Percentiles rank a stretch among this genome's conserved stretches.
Evolutionary conservation across 768 basidiomycete species (phyloP).

Genomic region (Trametes cinnabarina): DNA sequence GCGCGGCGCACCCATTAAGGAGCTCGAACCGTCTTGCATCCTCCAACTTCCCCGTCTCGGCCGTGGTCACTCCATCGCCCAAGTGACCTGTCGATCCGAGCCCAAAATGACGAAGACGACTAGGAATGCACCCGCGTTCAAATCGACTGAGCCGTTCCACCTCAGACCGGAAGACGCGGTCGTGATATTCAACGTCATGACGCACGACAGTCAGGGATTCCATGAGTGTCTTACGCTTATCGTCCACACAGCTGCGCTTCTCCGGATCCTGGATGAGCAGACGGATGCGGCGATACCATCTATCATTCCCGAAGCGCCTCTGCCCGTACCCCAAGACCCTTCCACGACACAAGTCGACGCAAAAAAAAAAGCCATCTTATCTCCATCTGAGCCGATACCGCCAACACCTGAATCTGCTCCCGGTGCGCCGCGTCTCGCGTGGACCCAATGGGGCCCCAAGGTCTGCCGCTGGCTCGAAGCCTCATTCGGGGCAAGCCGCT

Average conservation of each 20-base stretch:
- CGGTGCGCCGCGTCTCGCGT: conserved; percentile 5
- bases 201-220: conserved; percentile 16
- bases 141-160: conserved; percentile 23
- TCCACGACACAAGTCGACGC: neutral
- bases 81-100: conserved; percentile 29
- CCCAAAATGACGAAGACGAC: conserved; percentile 21
- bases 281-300: neutral
- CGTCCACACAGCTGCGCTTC: conserved; percentile 24
- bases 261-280: neutral
- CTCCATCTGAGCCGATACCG: neutral
- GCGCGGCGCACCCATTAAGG: neutral
- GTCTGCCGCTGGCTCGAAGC: conserved; percentile 28
- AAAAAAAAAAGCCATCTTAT: too few species aligned
- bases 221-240: conserved; percentile 26
- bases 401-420: neutral
- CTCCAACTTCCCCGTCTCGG: conserved; percentile 23
- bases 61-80: conserved; percentile 15
- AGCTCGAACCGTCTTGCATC: conserved; percentile 15
- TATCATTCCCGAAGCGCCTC: neutral
- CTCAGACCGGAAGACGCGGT: conserved; percentile 25
- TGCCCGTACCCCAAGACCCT: neutral
- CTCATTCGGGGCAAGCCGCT: conserved; percentile 24
- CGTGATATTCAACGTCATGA: conserved; percentile 27
- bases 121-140: conserved; percentile 1
- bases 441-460: conserved; percentile 27